Conservation (phyloP, 257 asterid species). For the Hygrophila difformis region DNA sequence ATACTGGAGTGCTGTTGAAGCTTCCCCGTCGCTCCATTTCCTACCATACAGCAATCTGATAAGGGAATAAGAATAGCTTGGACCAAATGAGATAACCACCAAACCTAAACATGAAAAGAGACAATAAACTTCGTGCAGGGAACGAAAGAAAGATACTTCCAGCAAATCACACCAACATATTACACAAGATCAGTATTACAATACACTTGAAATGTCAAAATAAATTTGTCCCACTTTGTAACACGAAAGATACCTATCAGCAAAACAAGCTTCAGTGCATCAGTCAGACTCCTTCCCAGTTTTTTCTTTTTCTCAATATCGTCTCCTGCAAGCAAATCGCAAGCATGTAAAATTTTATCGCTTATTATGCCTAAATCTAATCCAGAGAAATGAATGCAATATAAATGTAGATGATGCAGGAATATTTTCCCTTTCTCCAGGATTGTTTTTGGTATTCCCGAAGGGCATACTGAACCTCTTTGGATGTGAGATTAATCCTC, state of each 20-base stretch:
- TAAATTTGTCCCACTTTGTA: background rate
- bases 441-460: no score
- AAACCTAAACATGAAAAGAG: constrained; percentile 42
- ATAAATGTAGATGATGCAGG: background rate
- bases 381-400: constrained; percentile 7
- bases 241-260: constrained; percentile 51
- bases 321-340: constrained; percentile 56
- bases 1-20: constrained; percentile 72
- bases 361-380: background rate
- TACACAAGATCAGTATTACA: constrained; percentile 2
- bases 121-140: background rate
- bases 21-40: constrained; percentile 99
- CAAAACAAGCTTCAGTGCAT: constrained; percentile 88
- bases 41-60: constrained; percentile 75
- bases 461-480: no score
- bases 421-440: background rate
- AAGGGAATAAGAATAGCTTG: constrained; percentile 92
- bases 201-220: constrained; percentile 1
- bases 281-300: constrained; percentile 58
- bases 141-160: constrained; percentile 6
- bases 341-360: no score
- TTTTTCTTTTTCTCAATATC: constrained; percentile 38
- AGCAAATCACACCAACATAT: constrained; percentile 5
- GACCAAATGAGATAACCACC: constrained; percentile 83
- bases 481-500: background rate